Evolutionary conservation across 2,329 filamentous ascomycete species (phyloP).

Genomic region (Fusarium succisae): DNA sequence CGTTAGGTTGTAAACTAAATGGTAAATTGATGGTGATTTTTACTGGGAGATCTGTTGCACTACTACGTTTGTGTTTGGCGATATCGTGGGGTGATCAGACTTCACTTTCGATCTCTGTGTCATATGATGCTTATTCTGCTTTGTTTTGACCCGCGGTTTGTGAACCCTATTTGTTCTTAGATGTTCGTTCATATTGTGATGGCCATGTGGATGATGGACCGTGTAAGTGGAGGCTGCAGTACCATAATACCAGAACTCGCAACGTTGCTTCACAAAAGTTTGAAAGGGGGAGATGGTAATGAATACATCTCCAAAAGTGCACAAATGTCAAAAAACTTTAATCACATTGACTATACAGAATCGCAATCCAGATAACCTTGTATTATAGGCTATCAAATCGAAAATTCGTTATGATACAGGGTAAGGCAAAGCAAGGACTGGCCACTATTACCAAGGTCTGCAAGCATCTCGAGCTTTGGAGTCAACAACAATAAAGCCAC

Average conservation of each 20-base stretch:
- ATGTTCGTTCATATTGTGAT: neutral
- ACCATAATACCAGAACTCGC: rapidly evolving
- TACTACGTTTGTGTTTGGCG: neutral
- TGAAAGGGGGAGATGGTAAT: rapidly evolving
- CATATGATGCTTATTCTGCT: neutral
- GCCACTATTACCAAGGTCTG: neutral
- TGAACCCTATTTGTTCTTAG: neutral
- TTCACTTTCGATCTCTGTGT: rapidly evolving
- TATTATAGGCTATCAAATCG: too few species aligned
- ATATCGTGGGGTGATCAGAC: too few species aligned
- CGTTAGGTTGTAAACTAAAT: conserved; percentile 41
- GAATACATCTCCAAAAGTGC: rapidly evolving
- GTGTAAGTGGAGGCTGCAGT: neutral
- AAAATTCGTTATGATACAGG: neutral
- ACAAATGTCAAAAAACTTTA: rapidly evolving
- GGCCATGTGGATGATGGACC: neutral
- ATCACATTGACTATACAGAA: rapidly evolving
- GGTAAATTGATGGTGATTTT: conserved; percentile 37
- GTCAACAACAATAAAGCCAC: neutral
- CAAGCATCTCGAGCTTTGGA: neutral
- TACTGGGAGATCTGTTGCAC: neutral
- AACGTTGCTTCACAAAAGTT: too few species aligned
- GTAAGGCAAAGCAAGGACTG: neutral
- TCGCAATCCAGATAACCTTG: rapidly evolving
- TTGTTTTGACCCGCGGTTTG: neutral